phyloP scores from a whole-genome alignment of 2,329 filamentous ascomycete genomes.

The Pyrenophora seminiperda region DNA sequence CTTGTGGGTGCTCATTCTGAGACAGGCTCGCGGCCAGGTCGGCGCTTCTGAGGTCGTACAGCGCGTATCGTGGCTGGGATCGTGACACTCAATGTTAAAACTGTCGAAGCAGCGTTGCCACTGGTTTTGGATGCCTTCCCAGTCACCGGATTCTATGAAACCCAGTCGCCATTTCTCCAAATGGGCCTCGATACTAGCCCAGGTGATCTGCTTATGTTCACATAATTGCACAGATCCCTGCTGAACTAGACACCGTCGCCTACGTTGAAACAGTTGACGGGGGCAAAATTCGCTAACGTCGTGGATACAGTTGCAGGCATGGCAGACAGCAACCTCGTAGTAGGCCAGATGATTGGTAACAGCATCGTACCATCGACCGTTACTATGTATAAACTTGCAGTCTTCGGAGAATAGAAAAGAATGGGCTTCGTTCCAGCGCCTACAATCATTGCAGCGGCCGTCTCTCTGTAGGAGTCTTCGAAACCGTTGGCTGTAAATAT shows the following conservation, averaged over 20 bases:
- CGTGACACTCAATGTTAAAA: constrained; percentile 26
- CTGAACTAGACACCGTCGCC: constrained; percentile 20
- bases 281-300: neutral
- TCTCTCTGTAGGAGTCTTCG: constrained; percentile 1
- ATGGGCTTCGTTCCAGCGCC: neutral
- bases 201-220: constrained; percentile 23
- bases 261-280: too few species aligned
- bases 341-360: too few species aligned
- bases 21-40: constrained; percentile 26
- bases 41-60: constrained; percentile 22
- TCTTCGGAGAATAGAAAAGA: neutral
- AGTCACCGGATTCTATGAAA: neutral
- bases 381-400: neutral
- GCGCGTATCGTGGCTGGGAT: constrained; percentile 26
- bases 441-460: neutral
- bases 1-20: constrained; percentile 6
- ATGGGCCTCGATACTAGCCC: constrained; percentile 24
- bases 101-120: constrained; percentile 21
- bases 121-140: constrained; percentile 11
- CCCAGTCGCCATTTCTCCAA: constrained; percentile 21
- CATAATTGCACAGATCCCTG: constrained; percentile 24
- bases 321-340: neutral
- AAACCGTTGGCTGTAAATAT: neutral
- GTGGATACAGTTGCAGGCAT: neutral
- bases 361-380: too few species aligned